phyloP scores from a whole-genome alignment of 208 protist genomes.

The Crithidia bombi region DNA sequence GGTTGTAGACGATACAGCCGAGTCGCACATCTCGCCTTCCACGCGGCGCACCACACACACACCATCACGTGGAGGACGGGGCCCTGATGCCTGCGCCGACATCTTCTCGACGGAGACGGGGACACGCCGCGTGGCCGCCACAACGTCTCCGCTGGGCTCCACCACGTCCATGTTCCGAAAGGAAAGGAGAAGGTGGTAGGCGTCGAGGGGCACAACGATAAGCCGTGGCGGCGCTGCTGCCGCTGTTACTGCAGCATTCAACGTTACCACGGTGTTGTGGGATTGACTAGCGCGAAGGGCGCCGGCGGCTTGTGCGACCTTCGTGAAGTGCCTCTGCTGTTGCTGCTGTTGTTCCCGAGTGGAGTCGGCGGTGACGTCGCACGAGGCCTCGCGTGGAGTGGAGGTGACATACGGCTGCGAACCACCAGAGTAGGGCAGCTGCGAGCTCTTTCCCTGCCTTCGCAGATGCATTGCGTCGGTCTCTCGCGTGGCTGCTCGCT shows the following conservation, averaged over 20 bases:
- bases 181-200: slow-evolving; percentile 32
- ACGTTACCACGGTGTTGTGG: neutral
- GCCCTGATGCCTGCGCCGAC: slow-evolving; percentile 18
- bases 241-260: neutral
- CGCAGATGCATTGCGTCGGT: neutral
- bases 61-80: slow-evolving; percentile 24
- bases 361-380: neutral
- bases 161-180: slow-evolving; percentile 14
- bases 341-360: neutral
- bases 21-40: slow-evolving; percentile 21
- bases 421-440: slow-evolving; percentile 20
- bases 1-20: no score
- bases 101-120: slow-evolving; percentile 10
- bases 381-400: neutral
- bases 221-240: slow-evolving; percentile 6
- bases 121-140: slow-evolving; percentile 1
- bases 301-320: slow-evolving; percentile 4
- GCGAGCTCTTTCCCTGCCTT: neutral
- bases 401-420: slow-evolving; percentile 23
- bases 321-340: neutral
- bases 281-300: neutral
- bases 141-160: neutral
- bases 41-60: slow-evolving; percentile 29
- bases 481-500: neutral
- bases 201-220: slow-evolving; percentile 26